These are phyloP conservation scores for Oropetium thomaeum DNA, from an alignment of 176 grass and related monocot species.

Conservation along the genomic window DNA sequence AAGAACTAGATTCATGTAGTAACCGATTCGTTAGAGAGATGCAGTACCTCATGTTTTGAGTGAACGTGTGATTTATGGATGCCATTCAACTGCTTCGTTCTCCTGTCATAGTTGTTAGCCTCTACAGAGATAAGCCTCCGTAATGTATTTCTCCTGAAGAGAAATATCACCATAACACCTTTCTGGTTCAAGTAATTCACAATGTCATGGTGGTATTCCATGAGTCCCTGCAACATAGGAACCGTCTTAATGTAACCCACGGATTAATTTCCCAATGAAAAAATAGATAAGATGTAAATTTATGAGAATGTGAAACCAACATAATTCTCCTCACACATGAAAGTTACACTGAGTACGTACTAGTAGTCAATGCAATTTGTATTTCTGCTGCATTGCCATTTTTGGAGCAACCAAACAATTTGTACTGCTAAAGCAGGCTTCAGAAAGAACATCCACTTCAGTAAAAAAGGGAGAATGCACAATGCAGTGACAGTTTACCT, in stretches of 20 bases:
- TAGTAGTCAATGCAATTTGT: too few species aligned
- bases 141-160: conserved; percentile 79
- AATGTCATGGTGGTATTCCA: conserved; percentile 55
- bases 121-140: conserved; percentile 70
- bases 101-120: conserved; percentile 81
- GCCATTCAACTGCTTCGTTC: conserved; percentile 83
- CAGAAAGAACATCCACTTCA: background rate
- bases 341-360: background rate
- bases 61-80: conserved; percentile 92
- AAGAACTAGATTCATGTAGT: background rate
- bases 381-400: too few species aligned
- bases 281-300: background rate
- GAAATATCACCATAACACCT: conserved; percentile 83
- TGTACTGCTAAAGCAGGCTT: background rate
- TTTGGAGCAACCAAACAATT: background rate
- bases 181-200: conserved; percentile 60
- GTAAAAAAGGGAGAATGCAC: background rate
- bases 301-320: background rate
- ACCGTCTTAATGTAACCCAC: background rate
- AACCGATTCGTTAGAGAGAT: too few species aligned
- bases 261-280: too few species aligned
- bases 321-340: background rate
- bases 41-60: conserved; percentile 84
- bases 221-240: conserved; percentile 58
- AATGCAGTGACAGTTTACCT: conserved; percentile 39